These are phyloP conservation scores for Kentomonas sorsogonicus DNA, from an alignment of 208 protist species.

Conservation along the genomic window DNA sequence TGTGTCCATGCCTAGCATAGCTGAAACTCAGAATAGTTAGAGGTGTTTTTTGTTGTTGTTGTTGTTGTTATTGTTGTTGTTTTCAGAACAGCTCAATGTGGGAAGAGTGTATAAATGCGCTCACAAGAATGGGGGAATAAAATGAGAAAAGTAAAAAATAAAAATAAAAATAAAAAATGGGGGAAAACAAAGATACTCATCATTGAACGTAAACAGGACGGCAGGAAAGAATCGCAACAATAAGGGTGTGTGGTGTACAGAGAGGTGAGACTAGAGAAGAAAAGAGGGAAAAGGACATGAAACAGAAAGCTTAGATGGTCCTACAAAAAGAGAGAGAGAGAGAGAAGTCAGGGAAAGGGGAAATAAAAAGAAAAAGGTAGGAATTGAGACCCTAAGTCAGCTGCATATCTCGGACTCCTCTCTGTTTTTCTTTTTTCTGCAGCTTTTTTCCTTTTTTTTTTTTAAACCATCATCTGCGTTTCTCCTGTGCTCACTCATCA, in stretches of 20 bases:
- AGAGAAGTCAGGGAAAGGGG: neutral
- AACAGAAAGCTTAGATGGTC: too few species aligned
- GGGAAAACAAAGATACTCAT: neutral
- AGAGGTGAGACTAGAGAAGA: neutral
- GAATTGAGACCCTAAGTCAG: neutral
- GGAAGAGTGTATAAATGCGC: neutral
- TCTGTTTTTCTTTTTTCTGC: neutral
- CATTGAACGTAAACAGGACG: neutral
- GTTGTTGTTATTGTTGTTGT: too few species aligned
- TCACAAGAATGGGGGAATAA: neutral
- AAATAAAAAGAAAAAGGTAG: neutral
- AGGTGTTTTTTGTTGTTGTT: too few species aligned
- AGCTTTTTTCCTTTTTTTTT: neutral
- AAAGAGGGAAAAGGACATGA: neutral
- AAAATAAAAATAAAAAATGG: conserved; percentile 1
- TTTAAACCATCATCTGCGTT: neutral
- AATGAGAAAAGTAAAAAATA: neutral
- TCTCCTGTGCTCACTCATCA: neutral
- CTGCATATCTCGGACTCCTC: neutral
- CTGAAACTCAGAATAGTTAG: too few species aligned
- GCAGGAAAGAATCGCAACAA: neutral
- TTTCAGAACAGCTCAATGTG: too few species aligned
- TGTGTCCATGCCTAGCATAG: too few species aligned
- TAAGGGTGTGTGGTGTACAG: neutral
- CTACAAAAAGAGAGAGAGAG: neutral